A percentile compares a stretch with the other conserved stretches of the same genome.
Conservation (phyloP, 257 asterid genomes). For the Misopates orontium region DNA sequence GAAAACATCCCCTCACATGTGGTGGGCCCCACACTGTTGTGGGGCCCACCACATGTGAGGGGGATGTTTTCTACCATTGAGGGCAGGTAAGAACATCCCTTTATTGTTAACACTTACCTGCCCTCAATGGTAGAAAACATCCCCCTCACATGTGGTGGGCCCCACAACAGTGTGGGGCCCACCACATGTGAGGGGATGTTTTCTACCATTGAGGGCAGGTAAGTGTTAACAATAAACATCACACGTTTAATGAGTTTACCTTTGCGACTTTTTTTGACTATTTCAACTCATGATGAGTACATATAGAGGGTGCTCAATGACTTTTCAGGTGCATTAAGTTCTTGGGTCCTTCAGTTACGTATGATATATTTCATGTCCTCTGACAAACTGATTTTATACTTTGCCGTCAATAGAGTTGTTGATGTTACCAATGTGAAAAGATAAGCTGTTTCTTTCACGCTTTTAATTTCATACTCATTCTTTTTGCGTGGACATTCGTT, state of each 20-base stretch:
- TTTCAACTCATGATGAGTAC: neutral
- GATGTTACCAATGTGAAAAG: constrained; percentile 6
- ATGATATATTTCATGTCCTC: neutral
- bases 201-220: too few species aligned
- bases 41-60: too few species aligned
- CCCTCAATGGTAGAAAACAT: too few species aligned
- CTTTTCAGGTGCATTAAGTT: neutral
- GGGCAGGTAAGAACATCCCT: too few species aligned
- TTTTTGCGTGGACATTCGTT: neutral
- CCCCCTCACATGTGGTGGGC: too few species aligned
- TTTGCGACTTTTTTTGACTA: neutral
- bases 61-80: too few species aligned
- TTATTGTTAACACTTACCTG: too few species aligned
- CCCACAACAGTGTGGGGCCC: too few species aligned
- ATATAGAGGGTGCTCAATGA: too few species aligned
- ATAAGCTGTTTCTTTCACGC: neutral
- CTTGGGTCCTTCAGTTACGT: neutral
- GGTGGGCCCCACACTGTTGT: too few species aligned
- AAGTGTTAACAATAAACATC: constrained; percentile 19
- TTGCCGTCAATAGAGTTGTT: neutral
- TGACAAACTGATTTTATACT: neutral
- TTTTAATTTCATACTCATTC: neutral
- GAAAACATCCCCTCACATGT: too few species aligned
- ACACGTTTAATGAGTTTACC: neutral
- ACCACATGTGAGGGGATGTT: too few species aligned